Conservation (phyloP, 495 filamentous ascomycete species). For the Neurospora pannonica region DNA sequence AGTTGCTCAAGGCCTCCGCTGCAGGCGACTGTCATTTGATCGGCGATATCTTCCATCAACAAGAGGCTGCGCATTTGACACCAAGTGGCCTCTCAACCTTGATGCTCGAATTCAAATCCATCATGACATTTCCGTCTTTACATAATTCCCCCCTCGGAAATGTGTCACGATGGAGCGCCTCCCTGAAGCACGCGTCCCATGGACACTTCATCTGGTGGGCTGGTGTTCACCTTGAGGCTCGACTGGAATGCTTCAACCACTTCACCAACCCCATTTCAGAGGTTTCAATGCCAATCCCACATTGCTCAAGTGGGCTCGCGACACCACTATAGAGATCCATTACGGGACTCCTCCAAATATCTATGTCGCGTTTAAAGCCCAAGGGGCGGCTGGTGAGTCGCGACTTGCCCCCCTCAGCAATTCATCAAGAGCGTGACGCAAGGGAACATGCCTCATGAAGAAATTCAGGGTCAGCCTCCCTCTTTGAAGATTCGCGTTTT, state of each 20-base stretch:
- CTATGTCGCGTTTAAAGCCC: neutral
- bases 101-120: neutral
- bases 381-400: neutral
- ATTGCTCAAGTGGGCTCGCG: neutral
- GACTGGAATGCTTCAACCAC: neutral
- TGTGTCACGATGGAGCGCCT: neutral
- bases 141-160: neutral
- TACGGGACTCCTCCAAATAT: neutral
- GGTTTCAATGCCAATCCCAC: neutral
- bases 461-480: neutral
- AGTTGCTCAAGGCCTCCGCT: neutral
- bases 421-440: neutral
- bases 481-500: neutral
- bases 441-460: neutral
- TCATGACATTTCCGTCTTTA: neutral
- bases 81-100: neutral
- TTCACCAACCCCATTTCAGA: neutral
- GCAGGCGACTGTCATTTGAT: neutral
- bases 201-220: neutral
- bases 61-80: neutral
- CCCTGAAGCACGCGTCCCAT: neutral
- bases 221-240: neutral
- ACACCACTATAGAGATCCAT: neutral
- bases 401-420: neutral
- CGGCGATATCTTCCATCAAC: neutral